phyloP scores from a whole-genome alignment of 371 early-diverging fungal genomes.

The Saksenaea vasiformis region DNA sequence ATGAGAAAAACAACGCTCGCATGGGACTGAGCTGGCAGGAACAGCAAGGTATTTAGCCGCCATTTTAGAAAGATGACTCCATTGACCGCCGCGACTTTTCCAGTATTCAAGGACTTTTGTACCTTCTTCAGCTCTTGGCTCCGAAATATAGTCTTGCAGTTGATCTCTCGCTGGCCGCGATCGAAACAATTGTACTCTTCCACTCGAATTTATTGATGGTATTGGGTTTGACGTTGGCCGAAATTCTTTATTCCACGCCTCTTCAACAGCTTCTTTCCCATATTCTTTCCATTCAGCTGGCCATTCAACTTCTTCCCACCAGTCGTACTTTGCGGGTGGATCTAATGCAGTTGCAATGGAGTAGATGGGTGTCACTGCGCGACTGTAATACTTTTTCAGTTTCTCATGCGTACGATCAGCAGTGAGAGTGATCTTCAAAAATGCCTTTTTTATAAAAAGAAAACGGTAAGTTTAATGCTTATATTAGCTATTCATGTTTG shows the following conservation, averaged over 20 bases:
- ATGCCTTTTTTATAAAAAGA: too few species aligned
- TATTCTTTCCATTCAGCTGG: not conserved
- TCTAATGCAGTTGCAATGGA: too few species aligned
- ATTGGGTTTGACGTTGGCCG: not conserved
- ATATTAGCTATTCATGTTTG: too few species aligned
- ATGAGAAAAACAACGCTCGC: not conserved
- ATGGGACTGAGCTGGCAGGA: not conserved
- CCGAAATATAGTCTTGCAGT: not conserved
- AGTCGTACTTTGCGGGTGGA: not conserved
- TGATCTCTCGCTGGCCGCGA: not conserved
- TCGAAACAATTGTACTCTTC: not conserved
- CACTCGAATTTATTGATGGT: not conserved
- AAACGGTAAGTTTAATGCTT: not conserved
- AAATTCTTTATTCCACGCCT: not conserved
- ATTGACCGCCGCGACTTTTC: not conserved
- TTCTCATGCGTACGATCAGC: too few species aligned
- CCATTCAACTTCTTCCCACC: not conserved
- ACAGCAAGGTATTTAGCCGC: not conserved
- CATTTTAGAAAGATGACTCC: not conserved
- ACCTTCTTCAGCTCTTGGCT: not conserved
- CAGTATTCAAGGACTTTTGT: not conserved
- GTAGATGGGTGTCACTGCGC: too few species aligned
- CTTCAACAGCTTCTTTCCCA: not conserved
- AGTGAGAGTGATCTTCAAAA: too few species aligned
- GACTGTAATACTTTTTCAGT: too few species aligned